Evolutionary conservation across 495 filamentous ascomycete genomes (phyloP), one percentile per base, ranked within the genome.

Genomic region (Penicillium turbatum): DNA sequence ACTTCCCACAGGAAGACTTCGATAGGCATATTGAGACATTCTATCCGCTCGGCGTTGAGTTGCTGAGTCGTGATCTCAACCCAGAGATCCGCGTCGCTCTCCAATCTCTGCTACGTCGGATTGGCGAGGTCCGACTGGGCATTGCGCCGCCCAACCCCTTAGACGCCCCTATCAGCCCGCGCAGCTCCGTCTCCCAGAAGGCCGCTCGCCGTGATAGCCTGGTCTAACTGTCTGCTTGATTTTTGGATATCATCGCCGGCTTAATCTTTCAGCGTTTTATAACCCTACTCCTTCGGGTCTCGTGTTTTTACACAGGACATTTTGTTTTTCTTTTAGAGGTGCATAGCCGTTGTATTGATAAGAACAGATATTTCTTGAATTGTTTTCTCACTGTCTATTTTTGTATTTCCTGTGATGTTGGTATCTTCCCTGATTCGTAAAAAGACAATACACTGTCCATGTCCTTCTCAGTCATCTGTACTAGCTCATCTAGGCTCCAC

Each of bases 401-500:
- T 27, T 72, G 74, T 41, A 79, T 59, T 39, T 73, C 65, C 26
- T 71, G 55, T 4, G 77, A 63, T 2, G 62, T 62, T 2, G 75
- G 76, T 37, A 80, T 68, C 10, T 67, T 61, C 16, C 70, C 72
- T 12, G 81, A 66, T 27, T 72, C 63, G 63, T 93, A 98, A 62
- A 83, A 88, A 1, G 66, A 72, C 29, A 97, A 65, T 21, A 98
- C 69, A 29, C 70, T 74, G 21, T 85, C 82, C 88, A 97, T 96
- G 62, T 96, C 91, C 48, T 83, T 74, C 29, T 95, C 91, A 21
- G 81, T 77, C 83, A 98, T 86, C 34, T 82, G 79, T 47, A 90
- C 90, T 58, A 98, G 79, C 41, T 97, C 89, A 48, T 95, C 87
- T 60, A 93, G 77, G 42, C 73, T 85, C 79, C 93, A 98, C 30